Percentiles rank a stretch among this genome's conserved stretches.
These are phyloP conservation scores for Triglochin maritima DNA, from an alignment of 106 monocot species.

Conservation along the genomic window DNA sequence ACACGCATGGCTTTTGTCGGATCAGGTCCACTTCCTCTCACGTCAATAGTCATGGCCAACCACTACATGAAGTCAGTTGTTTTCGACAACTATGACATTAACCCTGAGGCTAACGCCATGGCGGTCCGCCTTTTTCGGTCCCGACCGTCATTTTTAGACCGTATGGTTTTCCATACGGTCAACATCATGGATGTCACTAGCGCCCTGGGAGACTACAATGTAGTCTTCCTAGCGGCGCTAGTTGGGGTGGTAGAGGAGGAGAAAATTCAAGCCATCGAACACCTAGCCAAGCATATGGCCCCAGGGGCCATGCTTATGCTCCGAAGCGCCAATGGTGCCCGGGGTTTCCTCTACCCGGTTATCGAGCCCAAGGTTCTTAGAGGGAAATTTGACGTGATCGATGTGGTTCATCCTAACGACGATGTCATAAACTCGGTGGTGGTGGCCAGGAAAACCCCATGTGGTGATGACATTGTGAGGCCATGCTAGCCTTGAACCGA, in stretches of 20 bases:
- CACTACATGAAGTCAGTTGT: constrained; percentile 2
- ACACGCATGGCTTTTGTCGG: constrained; percentile 25
- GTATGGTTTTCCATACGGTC: constrained; percentile 16
- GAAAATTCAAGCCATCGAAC: constrained; percentile 7
- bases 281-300: constrained; percentile 16
- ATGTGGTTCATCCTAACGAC: constrained; percentile 13
- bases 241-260: constrained; percentile 17
- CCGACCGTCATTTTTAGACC: constrained; percentile 1
- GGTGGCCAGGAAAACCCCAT: constrained; percentile 3
- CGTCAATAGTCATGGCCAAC: constrained; percentile 31
- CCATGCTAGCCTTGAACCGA: no score
- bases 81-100: constrained; percentile 22
- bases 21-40: constrained; percentile 27
- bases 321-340: constrained; percentile 16
- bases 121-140: constrained; percentile 3
- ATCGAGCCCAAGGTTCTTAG: constrained; percentile 1
- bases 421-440: constrained; percentile 29
- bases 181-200: constrained; percentile 14
- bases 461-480: no score
- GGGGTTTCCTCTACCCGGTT: constrained; percentile 23
- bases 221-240: constrained; percentile 19
- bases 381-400: constrained; percentile 11
- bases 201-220: constrained; percentile 15
- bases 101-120: constrained; percentile 10
- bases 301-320: constrained; percentile 15